These are phyloP conservation scores for Aspergillus novofumigatus DNA, from an alignment of 2,329 filamentous ascomycete genomes.

Conservation along the genomic window DNA sequence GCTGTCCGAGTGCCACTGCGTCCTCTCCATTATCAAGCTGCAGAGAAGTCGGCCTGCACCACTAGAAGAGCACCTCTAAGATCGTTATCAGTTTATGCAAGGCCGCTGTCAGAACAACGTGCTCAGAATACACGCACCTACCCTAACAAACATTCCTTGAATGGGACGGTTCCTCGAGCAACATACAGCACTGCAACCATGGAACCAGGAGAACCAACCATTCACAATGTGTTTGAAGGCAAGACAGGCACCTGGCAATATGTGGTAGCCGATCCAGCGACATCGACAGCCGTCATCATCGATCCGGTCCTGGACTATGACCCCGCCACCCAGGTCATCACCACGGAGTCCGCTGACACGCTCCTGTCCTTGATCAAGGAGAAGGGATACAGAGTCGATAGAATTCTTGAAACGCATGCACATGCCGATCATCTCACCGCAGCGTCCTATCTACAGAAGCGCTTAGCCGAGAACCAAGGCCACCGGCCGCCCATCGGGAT, in stretches of 20 bases:
- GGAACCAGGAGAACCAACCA: slow-evolving; percentile 17
- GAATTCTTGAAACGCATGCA: slow-evolving; percentile 58
- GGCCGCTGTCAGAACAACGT: not conserved
- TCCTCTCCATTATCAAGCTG: not conserved
- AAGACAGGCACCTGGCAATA: slow-evolving; percentile 59
- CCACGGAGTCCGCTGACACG: slow-evolving; percentile 50
- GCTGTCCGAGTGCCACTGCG: not conserved
- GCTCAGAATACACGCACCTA: not conserved
- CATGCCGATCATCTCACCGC: slow-evolving; percentile 55
- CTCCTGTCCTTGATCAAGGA: slow-evolving; percentile 45
- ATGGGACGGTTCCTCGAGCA: not conserved
- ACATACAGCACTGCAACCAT: not conserved
- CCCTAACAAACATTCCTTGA: not conserved
- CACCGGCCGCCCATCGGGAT: slow-evolving; percentile 50
- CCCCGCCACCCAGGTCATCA: slow-evolving; percentile 40
- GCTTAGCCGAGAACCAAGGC: slow-evolving; percentile 35
- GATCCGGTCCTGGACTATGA: slow-evolving; percentile 61
- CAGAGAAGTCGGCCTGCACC: not conserved
- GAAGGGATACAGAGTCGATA: slow-evolving; percentile 46
- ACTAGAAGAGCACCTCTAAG: not conserved
- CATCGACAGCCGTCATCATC: slow-evolving; percentile 52
- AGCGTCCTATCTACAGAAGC: slow-evolving; percentile 53
- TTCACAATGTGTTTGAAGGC: slow-evolving; percentile 34
- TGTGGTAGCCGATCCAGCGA: slow-evolving; percentile 52
- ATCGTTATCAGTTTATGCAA: not conserved